Percentiles rank a stretch among this genome's conserved stretches.
phyloP scores from a whole-genome alignment of 306 rosid genomes.

The Crataegus laevigata region DNA sequence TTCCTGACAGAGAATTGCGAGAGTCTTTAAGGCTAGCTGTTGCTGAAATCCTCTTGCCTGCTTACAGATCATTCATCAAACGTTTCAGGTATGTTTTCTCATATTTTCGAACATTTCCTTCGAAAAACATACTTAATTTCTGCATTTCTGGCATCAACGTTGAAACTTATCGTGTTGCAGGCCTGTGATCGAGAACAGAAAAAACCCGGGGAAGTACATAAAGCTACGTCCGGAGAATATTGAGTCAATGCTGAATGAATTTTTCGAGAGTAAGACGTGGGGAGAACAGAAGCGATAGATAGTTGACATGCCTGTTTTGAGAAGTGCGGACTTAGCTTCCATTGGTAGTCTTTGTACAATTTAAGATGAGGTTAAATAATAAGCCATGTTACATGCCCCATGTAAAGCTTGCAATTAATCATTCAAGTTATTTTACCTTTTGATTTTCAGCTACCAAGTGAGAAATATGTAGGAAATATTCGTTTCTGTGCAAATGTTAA shows the following conservation, averaged over 20 bases:
- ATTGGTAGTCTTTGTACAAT: neutral
- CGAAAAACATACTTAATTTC: neutral
- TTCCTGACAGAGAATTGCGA: slow-evolving; percentile 90
- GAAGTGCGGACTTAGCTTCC: neutral
- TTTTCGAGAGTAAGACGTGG: slow-evolving; percentile 89
- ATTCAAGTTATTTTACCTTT: neutral
- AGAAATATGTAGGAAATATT: neutral
- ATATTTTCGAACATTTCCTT: neutral
- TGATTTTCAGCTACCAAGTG: neutral
- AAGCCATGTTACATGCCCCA: neutral
- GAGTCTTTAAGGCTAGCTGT: slow-evolving; percentile 93
- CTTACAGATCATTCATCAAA: slow-evolving; percentile 83
- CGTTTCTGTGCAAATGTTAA: too few relatives aligned
- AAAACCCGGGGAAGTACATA: slow-evolving; percentile 70
- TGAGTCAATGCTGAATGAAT: slow-evolving; percentile 74
- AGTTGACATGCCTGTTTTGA: neutral
- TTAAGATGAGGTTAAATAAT: neutral
- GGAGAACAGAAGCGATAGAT: slow-evolving; percentile 68
- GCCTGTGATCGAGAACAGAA: slow-evolving; percentile 83
- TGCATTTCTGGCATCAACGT: neutral
- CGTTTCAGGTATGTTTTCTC: slow-evolving; percentile 61
- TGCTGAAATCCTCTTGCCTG: slow-evolving; percentile 91
- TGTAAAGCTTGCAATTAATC: neutral
- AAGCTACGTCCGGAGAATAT: slow-evolving; percentile 58
- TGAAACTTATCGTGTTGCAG: slow-evolving; percentile 28